A percentile compares a stretch with the other conserved stretches of the same genome.
These are phyloP conservation scores for Rhizopogon roseolus DNA, from an alignment of 768 basidiomycete genomes.

Conservation along the genomic window DNA sequence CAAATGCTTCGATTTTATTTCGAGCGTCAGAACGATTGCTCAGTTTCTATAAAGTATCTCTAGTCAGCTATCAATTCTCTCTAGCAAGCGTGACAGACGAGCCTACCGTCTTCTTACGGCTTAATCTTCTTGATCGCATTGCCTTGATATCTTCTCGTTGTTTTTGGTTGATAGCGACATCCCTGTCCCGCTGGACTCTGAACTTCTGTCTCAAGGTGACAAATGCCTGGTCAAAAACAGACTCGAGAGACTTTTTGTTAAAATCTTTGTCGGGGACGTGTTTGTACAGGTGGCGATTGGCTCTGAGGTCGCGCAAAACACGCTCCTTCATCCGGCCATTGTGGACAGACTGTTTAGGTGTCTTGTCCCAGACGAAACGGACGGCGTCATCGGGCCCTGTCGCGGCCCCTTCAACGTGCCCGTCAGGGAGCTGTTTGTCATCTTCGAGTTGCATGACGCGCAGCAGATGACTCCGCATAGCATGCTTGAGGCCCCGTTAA, in stretches of 20 bases:
- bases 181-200: constrained; percentile 50
- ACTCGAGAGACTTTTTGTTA: constrained; percentile 52
- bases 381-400: constrained; percentile 48
- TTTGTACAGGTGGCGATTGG: constrained; percentile 51
- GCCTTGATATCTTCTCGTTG: constrained; percentile 60
- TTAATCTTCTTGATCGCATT: constrained; percentile 52
- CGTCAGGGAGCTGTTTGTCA: constrained; percentile 58
- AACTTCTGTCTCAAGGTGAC: constrained; percentile 66
- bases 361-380: constrained; percentile 79
- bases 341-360: constrained; percentile 68
- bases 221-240: constrained; percentile 67
- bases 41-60: constrained; percentile 49
- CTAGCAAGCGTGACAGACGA: not conserved
- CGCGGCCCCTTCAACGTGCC: constrained; percentile 49
- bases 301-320: constrained; percentile 54
- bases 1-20: constrained; percentile 45
- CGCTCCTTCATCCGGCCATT: constrained; percentile 69
- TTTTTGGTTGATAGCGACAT: constrained; percentile 38
- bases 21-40: constrained; percentile 58
- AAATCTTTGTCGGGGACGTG: constrained; percentile 67
- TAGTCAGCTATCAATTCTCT: not conserved
- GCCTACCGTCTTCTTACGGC: constrained; percentile 60
- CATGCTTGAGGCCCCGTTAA: constrained; percentile 41
- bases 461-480: constrained; percentile 64
- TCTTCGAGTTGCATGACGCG: constrained; percentile 50